Conservation (phyloP, 2,329 filamentous ascomycete species). For the Diaporthe ampelina region DNA sequence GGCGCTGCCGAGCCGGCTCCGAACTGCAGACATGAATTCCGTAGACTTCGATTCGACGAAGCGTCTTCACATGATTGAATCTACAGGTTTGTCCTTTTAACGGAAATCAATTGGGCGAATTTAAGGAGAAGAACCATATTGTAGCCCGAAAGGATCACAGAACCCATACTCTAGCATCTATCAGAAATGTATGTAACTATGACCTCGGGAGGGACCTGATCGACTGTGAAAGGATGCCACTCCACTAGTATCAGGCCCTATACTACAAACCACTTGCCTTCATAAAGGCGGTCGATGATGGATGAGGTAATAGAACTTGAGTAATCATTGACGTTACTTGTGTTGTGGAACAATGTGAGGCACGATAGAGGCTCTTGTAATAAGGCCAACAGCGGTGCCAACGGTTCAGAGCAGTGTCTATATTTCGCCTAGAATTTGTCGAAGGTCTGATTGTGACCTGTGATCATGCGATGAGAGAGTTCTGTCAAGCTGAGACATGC, state of each 20-base stretch:
- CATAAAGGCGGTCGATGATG: not conserved
- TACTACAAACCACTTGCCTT: not conserved
- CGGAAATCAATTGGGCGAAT: not conserved
- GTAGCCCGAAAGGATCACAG: no score
- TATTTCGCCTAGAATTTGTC: not conserved
- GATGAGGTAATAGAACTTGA: not conserved
- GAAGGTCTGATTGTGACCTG: no score
- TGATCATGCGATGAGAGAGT: not conserved
- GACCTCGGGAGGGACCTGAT: not conserved
- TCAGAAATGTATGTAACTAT: no score
- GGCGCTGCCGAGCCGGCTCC: slow-evolving; percentile 16
- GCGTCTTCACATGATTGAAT: not conserved
- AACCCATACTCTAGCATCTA: not conserved
- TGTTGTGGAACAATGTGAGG: no score
- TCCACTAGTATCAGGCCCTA: not conserved
- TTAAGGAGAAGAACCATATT: not conserved
- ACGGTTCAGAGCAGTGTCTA: not conserved
- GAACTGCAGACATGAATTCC: not conserved
- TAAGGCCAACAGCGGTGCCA: not conserved
- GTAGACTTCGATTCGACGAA: not conserved
- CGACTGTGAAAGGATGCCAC: not conserved
- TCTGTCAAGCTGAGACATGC: not conserved
- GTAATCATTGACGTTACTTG: not conserved
- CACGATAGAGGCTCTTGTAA: not conserved
- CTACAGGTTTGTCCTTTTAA: no score